Conservation (phyloP, 176 grass and related monocot genomes). For the Alopecurus myosuroides region DNA sequence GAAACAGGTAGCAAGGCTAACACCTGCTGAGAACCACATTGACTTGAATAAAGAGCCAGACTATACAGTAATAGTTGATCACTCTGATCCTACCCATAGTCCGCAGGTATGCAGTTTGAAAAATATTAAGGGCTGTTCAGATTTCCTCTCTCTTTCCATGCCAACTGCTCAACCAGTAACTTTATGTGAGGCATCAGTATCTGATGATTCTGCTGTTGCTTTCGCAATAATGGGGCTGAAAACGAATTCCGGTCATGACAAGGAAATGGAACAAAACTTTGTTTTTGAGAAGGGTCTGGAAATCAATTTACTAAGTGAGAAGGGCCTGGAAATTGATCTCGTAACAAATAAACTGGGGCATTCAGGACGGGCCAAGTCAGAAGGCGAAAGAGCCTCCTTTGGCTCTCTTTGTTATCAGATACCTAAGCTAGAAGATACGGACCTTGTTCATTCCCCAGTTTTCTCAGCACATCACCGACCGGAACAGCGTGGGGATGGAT, state of each 20-base stretch:
- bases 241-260: constrained; percentile 17
- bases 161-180: constrained; percentile 30
- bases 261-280: constrained; percentile 7
- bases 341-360: neutral
- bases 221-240: constrained; percentile 18
- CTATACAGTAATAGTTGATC: constrained; percentile 2
- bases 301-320: neutral
- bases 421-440: constrained; percentile 49
- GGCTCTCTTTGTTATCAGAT: constrained; percentile 84
- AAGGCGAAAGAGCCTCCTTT: constrained; percentile 20
- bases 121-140: constrained; percentile 25
- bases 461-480: constrained; percentile 17
- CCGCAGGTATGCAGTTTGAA: constrained; percentile 18
- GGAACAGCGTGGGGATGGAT: constrained; percentile 5
- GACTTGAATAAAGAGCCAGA: constrained; percentile 39
- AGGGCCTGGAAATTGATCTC: neutral
- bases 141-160: constrained; percentile 34
- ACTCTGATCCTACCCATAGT: constrained; percentile 23
- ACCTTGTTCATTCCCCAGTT: constrained; percentile 32
- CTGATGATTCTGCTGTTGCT: constrained; percentile 27
- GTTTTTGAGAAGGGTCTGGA: constrained; percentile 11
- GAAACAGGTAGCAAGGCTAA: constrained; percentile 13
- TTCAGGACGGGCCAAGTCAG: constrained; percentile 4
- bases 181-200: constrained; percentile 5
- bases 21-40: constrained; percentile 19